These are phyloP conservation scores for Suillus luteus DNA, from an alignment of 768 basidiomycete genomes.

Conservation along the genomic window DNA sequence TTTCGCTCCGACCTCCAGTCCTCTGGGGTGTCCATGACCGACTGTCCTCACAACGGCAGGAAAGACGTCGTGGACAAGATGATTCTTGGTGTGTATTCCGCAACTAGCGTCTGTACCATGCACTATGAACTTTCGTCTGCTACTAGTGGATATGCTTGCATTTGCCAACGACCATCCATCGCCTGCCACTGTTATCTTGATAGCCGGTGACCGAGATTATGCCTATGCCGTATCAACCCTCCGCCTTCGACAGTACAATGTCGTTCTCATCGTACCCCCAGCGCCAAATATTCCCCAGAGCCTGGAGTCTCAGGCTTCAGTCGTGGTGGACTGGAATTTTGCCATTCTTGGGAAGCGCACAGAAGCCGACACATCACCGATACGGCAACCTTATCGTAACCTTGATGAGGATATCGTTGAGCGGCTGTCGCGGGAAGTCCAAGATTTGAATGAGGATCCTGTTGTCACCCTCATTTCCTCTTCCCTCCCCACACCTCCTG, in stretches of 20 bases:
- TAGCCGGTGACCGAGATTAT: slow-evolving; percentile 72
- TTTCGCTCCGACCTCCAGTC: slow-evolving; percentile 46
- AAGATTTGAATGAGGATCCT: slow-evolving; percentile 20
- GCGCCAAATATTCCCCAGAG: slow-evolving; percentile 40
- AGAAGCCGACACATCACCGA: slow-evolving; percentile 14
- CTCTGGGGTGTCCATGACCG: slow-evolving; percentile 45
- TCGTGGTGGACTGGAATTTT: slow-evolving; percentile 51
- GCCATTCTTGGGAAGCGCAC: slow-evolving; percentile 38
- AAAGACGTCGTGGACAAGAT: slow-evolving; percentile 48
- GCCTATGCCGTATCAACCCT: slow-evolving; percentile 61
- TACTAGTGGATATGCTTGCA: slow-evolving; percentile 68
- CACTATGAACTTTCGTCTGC: slow-evolving; percentile 9
- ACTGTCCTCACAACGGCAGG: slow-evolving; percentile 36
- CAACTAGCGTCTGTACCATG: slow-evolving; percentile 2
- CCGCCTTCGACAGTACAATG: slow-evolving; percentile 52
- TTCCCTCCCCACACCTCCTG: slow-evolving; percentile 10
- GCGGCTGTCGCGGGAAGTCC: slow-evolving; percentile 24
- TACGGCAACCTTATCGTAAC: slow-evolving; percentile 31
- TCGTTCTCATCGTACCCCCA: slow-evolving; percentile 51
- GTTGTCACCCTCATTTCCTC: slow-evolving; percentile 7
- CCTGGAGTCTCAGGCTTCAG: slow-evolving; percentile 56
- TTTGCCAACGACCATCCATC: slow-evolving; percentile 61
- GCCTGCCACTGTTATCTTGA: slow-evolving; percentile 58
- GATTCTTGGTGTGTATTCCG: slow-evolving; percentile 41
- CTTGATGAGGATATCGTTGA: slow-evolving; percentile 24